A percentile compares a stretch with the other conserved stretches of the same genome.
Evolutionary conservation across 345 rosid species (phyloP).

Genomic region (Dovyalis caffra): DNA sequence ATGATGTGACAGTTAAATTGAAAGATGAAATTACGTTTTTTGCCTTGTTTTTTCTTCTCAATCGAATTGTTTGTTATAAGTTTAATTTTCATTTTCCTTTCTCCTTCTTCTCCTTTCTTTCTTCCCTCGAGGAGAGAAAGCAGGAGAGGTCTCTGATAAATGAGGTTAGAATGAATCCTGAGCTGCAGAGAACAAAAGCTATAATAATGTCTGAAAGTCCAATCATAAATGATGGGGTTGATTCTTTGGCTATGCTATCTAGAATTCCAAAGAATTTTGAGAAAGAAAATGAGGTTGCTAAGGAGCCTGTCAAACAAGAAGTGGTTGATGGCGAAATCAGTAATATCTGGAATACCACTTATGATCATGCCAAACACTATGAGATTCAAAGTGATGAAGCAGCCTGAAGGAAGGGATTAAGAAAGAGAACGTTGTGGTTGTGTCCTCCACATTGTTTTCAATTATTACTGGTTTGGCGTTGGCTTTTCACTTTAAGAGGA

Average conservation of each 20-base stretch:
- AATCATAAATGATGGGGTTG: slow-evolving; percentile 4
- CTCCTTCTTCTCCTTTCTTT: too few species aligned
- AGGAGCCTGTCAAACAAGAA: slow-evolving; percentile 13
- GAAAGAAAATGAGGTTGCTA: slow-evolving; percentile 5
- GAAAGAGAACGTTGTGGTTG: slow-evolving; percentile 10
- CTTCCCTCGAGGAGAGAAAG: too few species aligned
- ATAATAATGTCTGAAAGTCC: slow-evolving; percentile 7
- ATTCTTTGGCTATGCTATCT: background rate
- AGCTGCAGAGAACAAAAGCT: background rate
- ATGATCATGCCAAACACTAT: background rate
- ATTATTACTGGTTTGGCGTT: slow-evolving; percentile 19
- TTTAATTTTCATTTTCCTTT: too few species aligned
- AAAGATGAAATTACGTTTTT: too few species aligned
- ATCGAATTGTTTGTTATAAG: too few species aligned
- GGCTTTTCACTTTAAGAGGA: slow-evolving; percentile 16
- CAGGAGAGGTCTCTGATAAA: background rate
- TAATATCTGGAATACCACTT: background rate
- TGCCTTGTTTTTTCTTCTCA: too few species aligned
- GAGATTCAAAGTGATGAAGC: slow-evolving; percentile 13
- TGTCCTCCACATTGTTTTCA: slow-evolving; percentile 7
- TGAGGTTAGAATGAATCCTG: slow-evolving; percentile 7
- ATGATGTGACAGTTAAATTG: too few species aligned
- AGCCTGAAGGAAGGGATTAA: background rate
- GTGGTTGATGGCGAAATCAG: background rate
- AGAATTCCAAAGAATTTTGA: slow-evolving; percentile 1